Conservation (phyloP, 306 rosid species). For the Begonia masoniana region DNA sequence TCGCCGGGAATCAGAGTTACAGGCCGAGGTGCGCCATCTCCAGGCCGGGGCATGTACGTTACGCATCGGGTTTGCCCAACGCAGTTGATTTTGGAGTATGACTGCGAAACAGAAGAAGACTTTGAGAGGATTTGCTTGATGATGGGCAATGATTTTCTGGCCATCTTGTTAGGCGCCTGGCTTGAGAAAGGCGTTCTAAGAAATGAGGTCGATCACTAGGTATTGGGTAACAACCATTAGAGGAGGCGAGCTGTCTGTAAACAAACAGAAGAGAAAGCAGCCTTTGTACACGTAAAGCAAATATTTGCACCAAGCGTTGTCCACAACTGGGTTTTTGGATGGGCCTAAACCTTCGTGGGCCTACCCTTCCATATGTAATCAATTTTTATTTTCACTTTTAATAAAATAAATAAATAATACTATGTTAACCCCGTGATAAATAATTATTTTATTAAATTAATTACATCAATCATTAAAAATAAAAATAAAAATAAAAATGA, state of each 20-base stretch:
- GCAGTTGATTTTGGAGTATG: constrained; percentile 5
- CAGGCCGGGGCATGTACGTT: constrained; percentile 87
- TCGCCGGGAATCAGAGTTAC: constrained; percentile 80
- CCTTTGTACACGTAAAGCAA: no score
- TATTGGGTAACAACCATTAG: constrained; percentile 1
- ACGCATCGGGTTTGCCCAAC: constrained; percentile 37
- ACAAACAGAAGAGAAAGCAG: no score
- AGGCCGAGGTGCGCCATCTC: constrained; percentile 55
- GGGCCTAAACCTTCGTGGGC: no score
- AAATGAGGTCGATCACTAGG: constrained; percentile 5
- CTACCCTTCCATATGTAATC: no score
- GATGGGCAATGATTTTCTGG: constrained; percentile 23
- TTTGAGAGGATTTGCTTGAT: constrained; percentile 20
- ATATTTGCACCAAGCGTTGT: no score
- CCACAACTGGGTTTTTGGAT: no score
- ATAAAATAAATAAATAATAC: no score
- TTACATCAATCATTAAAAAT: no score
- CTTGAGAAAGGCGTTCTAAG: not conserved
- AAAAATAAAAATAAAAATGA: no score
- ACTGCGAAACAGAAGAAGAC: constrained; percentile 1
- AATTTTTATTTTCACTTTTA: no score
- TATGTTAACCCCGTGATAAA: no score
- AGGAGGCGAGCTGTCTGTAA: not conserved
- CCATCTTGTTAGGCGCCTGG: constrained; percentile 26
- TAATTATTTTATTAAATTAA: no score